Conservation (phyloP, 164 flowering plant genomes). For the Protea cynaroides region DNA sequence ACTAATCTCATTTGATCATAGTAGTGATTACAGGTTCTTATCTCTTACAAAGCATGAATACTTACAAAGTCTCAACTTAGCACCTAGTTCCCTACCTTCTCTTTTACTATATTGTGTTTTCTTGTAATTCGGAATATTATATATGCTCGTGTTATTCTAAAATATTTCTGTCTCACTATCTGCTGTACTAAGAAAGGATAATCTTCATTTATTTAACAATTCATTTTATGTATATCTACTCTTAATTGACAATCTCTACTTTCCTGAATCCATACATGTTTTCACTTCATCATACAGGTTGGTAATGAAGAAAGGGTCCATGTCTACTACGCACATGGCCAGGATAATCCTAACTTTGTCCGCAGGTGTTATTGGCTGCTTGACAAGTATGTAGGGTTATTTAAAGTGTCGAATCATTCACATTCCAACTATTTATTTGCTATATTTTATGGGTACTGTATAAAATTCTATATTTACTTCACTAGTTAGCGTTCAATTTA, state of each 20-base stretch:
- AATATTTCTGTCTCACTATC: neutral
- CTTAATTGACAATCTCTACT: neutral
- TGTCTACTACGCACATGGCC: constrained; percentile 97
- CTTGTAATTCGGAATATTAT: neutral
- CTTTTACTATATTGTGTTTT: neutral
- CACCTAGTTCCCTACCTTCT: neutral
- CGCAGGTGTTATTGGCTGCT: constrained; percentile 98
- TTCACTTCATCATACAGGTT: constrained; percentile 41
- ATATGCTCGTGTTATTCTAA: neutral
- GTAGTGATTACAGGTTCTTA: neutral
- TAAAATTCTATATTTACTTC: neutral
- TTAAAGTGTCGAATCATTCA: too few relatives aligned
- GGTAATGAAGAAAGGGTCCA: constrained; percentile 89
- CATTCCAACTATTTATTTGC: too few relatives aligned
- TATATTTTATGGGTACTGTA: neutral
- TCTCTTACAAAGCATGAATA: neutral
- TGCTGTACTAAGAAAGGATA: neutral
- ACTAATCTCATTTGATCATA: neutral
- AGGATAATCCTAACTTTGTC: constrained; percentile 77
- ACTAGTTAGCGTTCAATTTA: neutral
- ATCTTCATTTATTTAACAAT: neutral
- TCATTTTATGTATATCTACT: neutral
- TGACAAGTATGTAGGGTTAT: constrained; percentile 66
- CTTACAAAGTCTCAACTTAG: too few relatives aligned
- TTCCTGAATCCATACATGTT: constrained; percentile 4